Base-by-base conservation (phyloP, 306 rosid genomes). In the Luffa aegyptiaca region DNA sequence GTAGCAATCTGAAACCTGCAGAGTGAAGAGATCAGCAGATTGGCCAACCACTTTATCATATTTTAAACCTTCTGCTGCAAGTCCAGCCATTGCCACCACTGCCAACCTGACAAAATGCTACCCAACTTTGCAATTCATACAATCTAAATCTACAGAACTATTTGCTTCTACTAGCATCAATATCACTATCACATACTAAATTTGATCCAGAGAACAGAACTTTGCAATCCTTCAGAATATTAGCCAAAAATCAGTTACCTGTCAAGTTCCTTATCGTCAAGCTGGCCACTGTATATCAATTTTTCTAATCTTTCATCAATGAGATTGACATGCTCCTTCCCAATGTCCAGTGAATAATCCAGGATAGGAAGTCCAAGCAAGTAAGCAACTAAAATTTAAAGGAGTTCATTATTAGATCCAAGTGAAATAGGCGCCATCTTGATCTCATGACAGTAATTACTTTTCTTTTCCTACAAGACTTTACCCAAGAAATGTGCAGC, bases 321-420 rank as follows among this genome's bases (percentile, higher is more conserved):
- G 84, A 95, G 97, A 86, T 95, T 95, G 87, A 95, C 97, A 84
- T 95, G 90, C 88, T 91, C 98, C 83, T 92, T 95, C 72, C 98
- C 97, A 85, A 95, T 95, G 87, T 95, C 98, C 78, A 91, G 82
- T 0, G 98, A 95, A 80, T 91, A 95, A 44, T 87, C 90, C 86
- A 92, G 88, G 69, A 90, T 91, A 12, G 98, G 98, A 10, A 92
- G 84, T 56, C 97, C 98, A 85, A 95, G 90, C 84, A 92, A 89
- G 84, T 92, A 95, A 65, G 97, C 93, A 89, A 90, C 92, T 84
- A 66, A 71, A 74, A 83, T 58, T 36, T 0, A 49, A 10, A 70
- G 11, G 70, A 73, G 66, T 36, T 42, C 37, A 10, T 11, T 1
- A 45, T 74, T 52, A 51, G 62, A 9, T 31, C 62, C 49, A 26